These are phyloP conservation scores for Puya raimondii DNA, from an alignment of 176 grass and related monocot species.

Conservation along the genomic window DNA sequence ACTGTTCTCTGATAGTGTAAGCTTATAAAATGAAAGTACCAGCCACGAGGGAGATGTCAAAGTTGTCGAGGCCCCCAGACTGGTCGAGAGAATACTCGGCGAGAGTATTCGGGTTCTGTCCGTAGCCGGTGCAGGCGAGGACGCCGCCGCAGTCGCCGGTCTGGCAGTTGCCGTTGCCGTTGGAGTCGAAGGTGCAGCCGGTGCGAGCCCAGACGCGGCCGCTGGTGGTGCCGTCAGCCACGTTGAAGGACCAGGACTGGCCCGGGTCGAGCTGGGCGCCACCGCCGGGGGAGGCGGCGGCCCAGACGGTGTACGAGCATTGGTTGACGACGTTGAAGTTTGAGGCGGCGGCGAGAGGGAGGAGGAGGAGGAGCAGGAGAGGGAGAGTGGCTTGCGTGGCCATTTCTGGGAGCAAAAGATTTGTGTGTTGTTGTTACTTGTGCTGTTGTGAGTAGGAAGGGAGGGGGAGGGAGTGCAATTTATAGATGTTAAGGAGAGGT, in stretches of 20 bases:
- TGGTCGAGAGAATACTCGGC: constrained; percentile 4
- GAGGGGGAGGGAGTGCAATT: too few species aligned
- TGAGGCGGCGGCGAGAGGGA: constrained; percentile 6
- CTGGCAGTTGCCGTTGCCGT: constrained; percentile 27
- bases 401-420: not conserved
- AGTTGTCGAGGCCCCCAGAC: not conserved
- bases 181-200: constrained; percentile 40
- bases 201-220: constrained; percentile 54
- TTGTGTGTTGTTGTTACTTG: too few species aligned
- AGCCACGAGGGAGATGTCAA: constrained; percentile 18
- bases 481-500: too few species aligned
- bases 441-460: too few species aligned
- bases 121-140: constrained; percentile 23
- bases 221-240: constrained; percentile 16
- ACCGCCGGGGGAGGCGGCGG: constrained; percentile 23
- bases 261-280: constrained; percentile 28
- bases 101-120: not conserved
- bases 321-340: constrained; percentile 38
- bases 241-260: constrained; percentile 24
- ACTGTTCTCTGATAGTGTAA: too few species aligned
- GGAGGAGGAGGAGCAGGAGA: not conserved
- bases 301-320: constrained; percentile 39
- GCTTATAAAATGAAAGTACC: too few species aligned
- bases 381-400: not conserved
- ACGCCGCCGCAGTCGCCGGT: constrained; percentile 41